Conservation (phyloP, 352 stramenopile genomes). For the Pilasporangium apinafurcum region DNA sequence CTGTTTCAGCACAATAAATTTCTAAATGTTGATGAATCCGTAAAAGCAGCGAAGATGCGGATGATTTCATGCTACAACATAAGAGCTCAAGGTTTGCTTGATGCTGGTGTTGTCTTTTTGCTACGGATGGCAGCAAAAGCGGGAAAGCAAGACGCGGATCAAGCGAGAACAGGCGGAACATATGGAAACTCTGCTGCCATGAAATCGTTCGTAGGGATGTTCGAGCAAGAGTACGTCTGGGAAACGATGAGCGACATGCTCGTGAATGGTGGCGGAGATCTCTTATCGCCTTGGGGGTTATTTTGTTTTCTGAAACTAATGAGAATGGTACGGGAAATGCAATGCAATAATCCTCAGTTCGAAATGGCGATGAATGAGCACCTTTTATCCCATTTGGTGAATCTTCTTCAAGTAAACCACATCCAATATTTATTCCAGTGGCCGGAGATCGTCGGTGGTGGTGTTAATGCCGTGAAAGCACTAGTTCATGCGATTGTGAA, state of each 20-base stretch:
- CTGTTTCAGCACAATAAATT: constrained; percentile 33
- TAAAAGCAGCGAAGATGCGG: constrained; percentile 23
- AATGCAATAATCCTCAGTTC: constrained; percentile 28
- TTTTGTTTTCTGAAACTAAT: constrained; percentile 83
- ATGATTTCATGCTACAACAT: constrained; percentile 67
- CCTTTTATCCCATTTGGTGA: constrained; percentile 50
- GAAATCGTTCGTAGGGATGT: constrained; percentile 31
- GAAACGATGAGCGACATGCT: constrained; percentile 40
- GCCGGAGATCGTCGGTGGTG: constrained; percentile 74
- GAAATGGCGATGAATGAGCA: constrained; percentile 49
- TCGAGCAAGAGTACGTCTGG: constrained; percentile 44
- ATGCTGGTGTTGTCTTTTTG: constrained; percentile 56
- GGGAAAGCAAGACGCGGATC: constrained; percentile 10
- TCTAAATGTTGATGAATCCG: background rate
- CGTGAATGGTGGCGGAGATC: constrained; percentile 35
- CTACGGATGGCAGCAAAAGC: constrained; percentile 56
- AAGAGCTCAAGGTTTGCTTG: constrained; percentile 51
- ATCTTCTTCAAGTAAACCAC: constrained; percentile 46
- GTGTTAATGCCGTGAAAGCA: constrained; percentile 72
- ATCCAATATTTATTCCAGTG: constrained; percentile 64
- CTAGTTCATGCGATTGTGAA: constrained; percentile 83
- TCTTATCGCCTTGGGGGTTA: constrained; percentile 77
- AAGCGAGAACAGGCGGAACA: background rate
- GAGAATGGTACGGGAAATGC: constrained; percentile 63
- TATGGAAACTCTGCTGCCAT: constrained; percentile 2